These are phyloP conservation scores for Melanopsichium pennsylvanicum DNA, from an alignment of 1,284 basidiomycete genomes.

Conservation along the genomic window DNA sequence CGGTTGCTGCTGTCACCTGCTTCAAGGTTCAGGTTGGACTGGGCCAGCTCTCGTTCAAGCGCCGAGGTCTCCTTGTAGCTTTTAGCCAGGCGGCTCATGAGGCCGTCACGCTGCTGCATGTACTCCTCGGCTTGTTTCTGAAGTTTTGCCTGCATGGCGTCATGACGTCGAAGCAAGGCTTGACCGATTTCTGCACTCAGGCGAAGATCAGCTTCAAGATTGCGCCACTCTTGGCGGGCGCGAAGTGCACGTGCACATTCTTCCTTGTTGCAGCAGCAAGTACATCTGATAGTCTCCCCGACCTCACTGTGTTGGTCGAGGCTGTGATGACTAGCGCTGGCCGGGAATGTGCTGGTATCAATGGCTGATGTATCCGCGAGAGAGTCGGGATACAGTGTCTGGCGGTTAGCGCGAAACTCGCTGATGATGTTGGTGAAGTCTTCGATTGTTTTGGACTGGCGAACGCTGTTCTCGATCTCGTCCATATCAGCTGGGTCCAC, in stretches of 20 bases:
- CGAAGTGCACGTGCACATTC: slow-evolving; percentile 54
- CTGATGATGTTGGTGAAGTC: slow-evolving; percentile 61
- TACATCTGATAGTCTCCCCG: slow-evolving; percentile 22
- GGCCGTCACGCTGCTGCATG: slow-evolving; percentile 53
- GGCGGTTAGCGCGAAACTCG: slow-evolving; percentile 55
- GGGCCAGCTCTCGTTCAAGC: slow-evolving; percentile 75
- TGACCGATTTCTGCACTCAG: slow-evolving; percentile 83
- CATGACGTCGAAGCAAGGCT: slow-evolving; percentile 83
- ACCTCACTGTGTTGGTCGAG: slow-evolving; percentile 30
- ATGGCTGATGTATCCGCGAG: slow-evolving; percentile 12
- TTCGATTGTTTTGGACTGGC: slow-evolving; percentile 56
- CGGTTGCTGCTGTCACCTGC: slow-evolving; percentile 81
- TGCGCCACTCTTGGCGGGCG: slow-evolving; percentile 58
- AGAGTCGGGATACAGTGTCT: slow-evolving; percentile 37
- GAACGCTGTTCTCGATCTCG: slow-evolving; percentile 53
- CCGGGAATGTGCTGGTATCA: slow-evolving; percentile 4
- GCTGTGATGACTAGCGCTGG: slow-evolving; percentile 28
- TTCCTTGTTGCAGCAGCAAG: slow-evolving; percentile 58
- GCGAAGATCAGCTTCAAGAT: slow-evolving; percentile 61
- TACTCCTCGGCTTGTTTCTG: slow-evolving; percentile 64
- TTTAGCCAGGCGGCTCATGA: slow-evolving; percentile 53
- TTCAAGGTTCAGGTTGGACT: slow-evolving; percentile 82
- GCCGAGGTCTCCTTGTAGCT: slow-evolving; percentile 51
- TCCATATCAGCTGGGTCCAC: slow-evolving; percentile 34
- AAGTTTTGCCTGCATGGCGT: slow-evolving; percentile 77